phyloP scores from a whole-genome alignment of 73 alveolate genomes.

The Breviolum minutum region DNA sequence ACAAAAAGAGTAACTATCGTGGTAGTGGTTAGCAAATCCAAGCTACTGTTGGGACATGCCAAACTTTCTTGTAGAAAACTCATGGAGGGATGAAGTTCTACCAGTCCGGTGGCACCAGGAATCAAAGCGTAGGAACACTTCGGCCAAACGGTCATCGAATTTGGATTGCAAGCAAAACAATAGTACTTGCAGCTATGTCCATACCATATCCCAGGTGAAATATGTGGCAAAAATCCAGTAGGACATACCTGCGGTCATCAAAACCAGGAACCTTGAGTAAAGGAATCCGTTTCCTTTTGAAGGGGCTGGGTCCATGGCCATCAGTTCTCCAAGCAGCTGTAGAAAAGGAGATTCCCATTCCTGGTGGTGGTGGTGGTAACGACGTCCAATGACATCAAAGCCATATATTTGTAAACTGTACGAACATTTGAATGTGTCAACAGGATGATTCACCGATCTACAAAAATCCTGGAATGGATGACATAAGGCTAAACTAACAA shows the following conservation, averaged over 20 bases:
- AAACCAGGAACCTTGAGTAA: background rate
- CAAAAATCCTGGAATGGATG: too few species aligned
- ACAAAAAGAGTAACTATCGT: too few species aligned
- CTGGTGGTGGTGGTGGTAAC: background rate
- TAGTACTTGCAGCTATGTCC: background rate
- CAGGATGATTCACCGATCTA: too few species aligned
- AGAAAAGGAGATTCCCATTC: background rate
- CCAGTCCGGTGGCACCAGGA: background rate
- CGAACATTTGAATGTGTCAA: too few species aligned
- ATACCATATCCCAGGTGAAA: conserved; percentile 5
- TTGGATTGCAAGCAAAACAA: background rate
- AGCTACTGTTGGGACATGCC: background rate
- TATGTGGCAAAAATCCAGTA: background rate
- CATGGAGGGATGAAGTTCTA: background rate
- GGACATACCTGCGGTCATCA: background rate
- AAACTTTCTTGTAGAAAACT: background rate
- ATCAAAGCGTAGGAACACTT: background rate
- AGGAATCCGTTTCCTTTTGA: background rate
- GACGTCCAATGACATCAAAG: background rate
- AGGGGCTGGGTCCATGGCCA: conserved; percentile 14
- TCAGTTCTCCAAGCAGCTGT: background rate
- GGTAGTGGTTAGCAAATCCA: background rate
- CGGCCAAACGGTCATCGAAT: background rate
- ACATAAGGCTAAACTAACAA: too few species aligned
- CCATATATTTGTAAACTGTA: too few species aligned